Conservation (phyloP, 345 rosid genomes). For the Kandelia obovata region DNA sequence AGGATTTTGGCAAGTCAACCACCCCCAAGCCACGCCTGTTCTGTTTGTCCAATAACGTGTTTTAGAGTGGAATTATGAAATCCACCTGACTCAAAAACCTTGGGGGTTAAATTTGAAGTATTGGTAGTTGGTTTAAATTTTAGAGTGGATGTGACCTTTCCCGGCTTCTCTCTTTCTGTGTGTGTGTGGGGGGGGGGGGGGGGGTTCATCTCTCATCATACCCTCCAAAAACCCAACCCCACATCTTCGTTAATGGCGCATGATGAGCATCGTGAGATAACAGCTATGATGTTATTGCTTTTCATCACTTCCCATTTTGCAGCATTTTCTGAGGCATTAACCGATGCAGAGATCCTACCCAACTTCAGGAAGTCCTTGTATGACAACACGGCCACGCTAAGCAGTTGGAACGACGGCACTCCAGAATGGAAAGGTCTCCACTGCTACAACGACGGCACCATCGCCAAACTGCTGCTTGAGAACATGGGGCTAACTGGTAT, state of each 20-base stretch:
- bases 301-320: not conserved
- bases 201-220: no score
- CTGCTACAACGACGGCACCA: slow-evolving; percentile 34
- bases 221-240: not conserved
- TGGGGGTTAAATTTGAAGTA: no score
- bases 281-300: not conserved
- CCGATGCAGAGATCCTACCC: slow-evolving; percentile 45
- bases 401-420: slow-evolving; percentile 33
- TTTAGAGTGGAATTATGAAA: no score
- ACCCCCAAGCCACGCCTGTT: no score
- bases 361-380: slow-evolving; percentile 51
- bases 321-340: not conserved
- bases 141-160: no score
- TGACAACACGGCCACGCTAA: slow-evolving; percentile 22
- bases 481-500: slow-evolving; percentile 15
- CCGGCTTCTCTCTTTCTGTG: no score
- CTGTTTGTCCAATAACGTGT: no score
- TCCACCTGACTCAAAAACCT: no score
- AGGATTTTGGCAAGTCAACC: no score
- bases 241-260: not conserved
- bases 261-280: not conserved
- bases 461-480: slow-evolving; percentile 49
- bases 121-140: no score
- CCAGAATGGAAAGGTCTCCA: slow-evolving; percentile 55
- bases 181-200: no score